Percentiles rank a stretch among this genome's conserved stretches.
phyloP scores from a whole-genome alignment of 768 basidiomycete species.

The Trichaptum fuscoviolaceum region DNA sequence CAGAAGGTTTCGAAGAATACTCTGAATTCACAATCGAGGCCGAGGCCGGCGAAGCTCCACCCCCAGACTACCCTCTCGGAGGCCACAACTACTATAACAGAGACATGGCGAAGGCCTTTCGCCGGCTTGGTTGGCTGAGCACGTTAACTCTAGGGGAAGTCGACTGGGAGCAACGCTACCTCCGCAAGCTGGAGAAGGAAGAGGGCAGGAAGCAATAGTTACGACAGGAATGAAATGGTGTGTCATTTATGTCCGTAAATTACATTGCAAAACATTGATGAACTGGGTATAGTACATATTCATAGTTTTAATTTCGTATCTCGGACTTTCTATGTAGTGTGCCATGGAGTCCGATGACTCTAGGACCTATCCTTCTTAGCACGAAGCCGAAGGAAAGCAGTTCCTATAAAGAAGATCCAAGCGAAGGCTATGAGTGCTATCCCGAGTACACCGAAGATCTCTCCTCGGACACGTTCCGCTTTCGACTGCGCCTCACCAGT shows the following conservation, averaged over 20 bases:
- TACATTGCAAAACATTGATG: not conserved
- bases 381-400: conserved; percentile 54
- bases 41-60: conserved; percentile 10
- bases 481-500: conserved; percentile 7
- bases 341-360: not conserved
- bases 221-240: not conserved
- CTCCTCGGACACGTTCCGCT: conserved; percentile 42
- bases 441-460: conserved; percentile 41
- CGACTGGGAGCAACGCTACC: conserved; percentile 42
- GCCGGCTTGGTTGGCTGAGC: conserved; percentile 39
- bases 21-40: conserved; percentile 34
- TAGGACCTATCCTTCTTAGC: conserved; percentile 14
- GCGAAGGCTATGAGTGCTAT: conserved; percentile 40
- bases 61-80: conserved; percentile 40
- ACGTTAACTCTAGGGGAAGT: conserved; percentile 25
- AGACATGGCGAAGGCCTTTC: conserved; percentile 42
- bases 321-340: too few species aligned
- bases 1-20: conserved; percentile 40
- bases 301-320: too few species aligned
- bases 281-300: not conserved
- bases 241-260: not conserved
- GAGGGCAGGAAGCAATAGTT: conserved; percentile 6
- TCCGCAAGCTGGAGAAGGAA: conserved; percentile 5
- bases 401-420: conserved; percentile 62
- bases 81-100: conserved; percentile 64